Base-by-base conservation (phyloP, 2,329 filamentous ascomycete genomes). In the Colletotrichum camelliae region DNA sequence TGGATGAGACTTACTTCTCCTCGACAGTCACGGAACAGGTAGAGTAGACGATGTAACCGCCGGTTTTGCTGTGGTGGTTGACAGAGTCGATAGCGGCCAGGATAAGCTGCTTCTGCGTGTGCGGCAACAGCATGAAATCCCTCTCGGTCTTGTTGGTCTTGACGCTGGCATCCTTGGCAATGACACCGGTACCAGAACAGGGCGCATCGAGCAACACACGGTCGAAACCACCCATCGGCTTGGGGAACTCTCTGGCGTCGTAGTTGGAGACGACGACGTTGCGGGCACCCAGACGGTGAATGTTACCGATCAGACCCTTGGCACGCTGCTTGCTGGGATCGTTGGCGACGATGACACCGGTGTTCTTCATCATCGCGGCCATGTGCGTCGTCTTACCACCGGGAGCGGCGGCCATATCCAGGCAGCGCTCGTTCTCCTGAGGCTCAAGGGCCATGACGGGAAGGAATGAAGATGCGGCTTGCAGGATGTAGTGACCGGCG, bases 111-210 rank as follows among this genome's bases (percentile, higher is more conserved):
- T 98, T 98, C 86, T 99, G 97, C 75, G 95, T 91, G 85, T 99
- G 97, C 0, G 97, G 96, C 68, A 99, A 91, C 81, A 94, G 92
- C 85, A 98, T 77, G 88, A 99, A 99, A 85, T 99, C 97, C 79
- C 93, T 94, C 83, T 98, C 95, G 13, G 95, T 97, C 89, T 98
- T 98, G 89, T 98, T 98, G 29, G 96, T 98, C 90, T 99, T 99
- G 80, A 99, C 96, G 78, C 94, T 95, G 37, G 96, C 92, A 85
- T 99, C 97, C 88, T 99, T 99, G 78, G 96, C 94, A 79, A 99
- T 99, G 82, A 99, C 97, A 81, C 97, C 97, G 1, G 97, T 99
- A 80, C 97, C 74, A 16, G 74, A 76, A 66, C 76, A 74, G 5
- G 74, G 97, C 1, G 96, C 96, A 86, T 99, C 96, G 74, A 98